Conservation (phyloP, 495 filamentous ascomycete species). For the Cudoniella acicularis region DNA sequence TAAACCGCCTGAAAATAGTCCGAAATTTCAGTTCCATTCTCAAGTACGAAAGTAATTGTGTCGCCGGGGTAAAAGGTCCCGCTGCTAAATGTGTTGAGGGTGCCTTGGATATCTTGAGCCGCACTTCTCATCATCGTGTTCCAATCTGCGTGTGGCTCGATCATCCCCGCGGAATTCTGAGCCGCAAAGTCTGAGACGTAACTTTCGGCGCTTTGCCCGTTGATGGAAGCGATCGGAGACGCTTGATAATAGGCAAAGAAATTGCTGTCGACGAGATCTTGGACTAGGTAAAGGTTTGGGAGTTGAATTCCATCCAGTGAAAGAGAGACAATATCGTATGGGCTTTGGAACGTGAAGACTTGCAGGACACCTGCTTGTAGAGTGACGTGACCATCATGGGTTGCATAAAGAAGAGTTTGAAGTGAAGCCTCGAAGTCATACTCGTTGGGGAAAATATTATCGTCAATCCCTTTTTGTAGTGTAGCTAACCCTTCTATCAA, state of each 20-base stretch:
- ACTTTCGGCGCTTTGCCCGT: constrained; percentile 28
- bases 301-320: constrained; percentile 46
- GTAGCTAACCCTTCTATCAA: constrained; percentile 40
- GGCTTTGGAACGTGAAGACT: constrained; percentile 44
- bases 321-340: constrained; percentile 39
- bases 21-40: constrained; percentile 32
- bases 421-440: constrained; percentile 50
- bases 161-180: constrained; percentile 31
- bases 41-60: constrained; percentile 33
- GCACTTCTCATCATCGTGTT: constrained; percentile 42
- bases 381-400: constrained; percentile 46
- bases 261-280: constrained; percentile 6
- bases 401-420: constrained; percentile 34
- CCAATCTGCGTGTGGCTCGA: constrained; percentile 46
- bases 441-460: constrained; percentile 38
- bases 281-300: constrained; percentile 39
- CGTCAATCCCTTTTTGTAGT: constrained; percentile 39
- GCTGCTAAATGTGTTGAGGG: constrained; percentile 32
- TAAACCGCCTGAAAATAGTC: constrained; percentile 36
- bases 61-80: constrained; percentile 43
- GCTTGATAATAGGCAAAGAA: constrained; percentile 1
- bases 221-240: constrained; percentile 42
- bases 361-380: constrained; percentile 38
- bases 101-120: constrained; percentile 34
- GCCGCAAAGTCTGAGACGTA: constrained; percentile 30